Evolutionary conservation across 768 basidiomycete species (phyloP).

Genomic region (Rhizopogon vesiculosus): DNA sequence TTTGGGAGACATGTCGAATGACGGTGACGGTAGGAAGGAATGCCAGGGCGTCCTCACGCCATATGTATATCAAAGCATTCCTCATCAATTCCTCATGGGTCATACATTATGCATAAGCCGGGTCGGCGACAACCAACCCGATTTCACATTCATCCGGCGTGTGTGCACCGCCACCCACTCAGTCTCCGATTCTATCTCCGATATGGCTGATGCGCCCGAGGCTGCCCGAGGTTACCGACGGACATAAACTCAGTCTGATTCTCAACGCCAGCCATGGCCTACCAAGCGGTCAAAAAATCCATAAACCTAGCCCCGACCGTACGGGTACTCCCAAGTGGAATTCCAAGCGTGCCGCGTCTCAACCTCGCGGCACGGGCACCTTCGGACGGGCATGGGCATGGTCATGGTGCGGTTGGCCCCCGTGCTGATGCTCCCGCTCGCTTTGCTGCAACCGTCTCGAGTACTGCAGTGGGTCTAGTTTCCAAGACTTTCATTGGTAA

Average conservation of each 20-base stretch:
- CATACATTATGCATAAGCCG: no score
- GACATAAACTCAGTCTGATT: background rate
- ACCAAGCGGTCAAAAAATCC: conserved; percentile 76
- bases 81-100: no score
- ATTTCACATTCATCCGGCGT: no score
- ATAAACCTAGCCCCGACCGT: conserved; percentile 80
- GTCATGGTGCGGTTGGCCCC: conserved; percentile 47
- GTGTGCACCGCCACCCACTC: no score
- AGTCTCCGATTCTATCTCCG: no score
- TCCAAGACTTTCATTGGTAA: conserved; percentile 64
- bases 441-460: conserved; percentile 55
- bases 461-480: conserved; percentile 48
- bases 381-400: conserved; percentile 51
- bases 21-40: background rate
- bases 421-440: conserved; percentile 59
- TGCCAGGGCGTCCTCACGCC: background rate
- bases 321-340: conserved; percentile 71
- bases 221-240: no score
- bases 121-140: no score
- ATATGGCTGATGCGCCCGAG: no score
- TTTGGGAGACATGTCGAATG: conserved; percentile 14
- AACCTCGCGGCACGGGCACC: conserved; percentile 69
- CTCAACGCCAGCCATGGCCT: conserved; percentile 41
- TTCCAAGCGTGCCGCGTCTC: conserved; percentile 72
- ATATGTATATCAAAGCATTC: no score